A percentile compares a stretch with the other conserved stretches of the same genome.
These are phyloP conservation scores for Pyrenochaeta sp. DNA, from an alignment of 2,329 filamentous ascomycete species.

Conservation along the genomic window DNA sequence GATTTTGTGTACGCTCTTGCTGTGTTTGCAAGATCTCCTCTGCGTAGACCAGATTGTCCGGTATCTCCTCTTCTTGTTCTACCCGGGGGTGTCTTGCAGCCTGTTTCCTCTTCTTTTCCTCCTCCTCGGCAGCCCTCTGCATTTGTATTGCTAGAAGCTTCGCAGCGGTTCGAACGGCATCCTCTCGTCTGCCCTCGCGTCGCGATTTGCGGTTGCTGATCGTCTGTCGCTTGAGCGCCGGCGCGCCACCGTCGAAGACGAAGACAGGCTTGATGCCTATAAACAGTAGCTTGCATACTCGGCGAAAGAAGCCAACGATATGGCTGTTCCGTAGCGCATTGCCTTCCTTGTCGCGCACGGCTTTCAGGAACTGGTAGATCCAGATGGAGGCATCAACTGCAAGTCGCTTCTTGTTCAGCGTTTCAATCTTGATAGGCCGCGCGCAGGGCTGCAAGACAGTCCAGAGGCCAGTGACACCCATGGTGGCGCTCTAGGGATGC, in stretches of 20 bases:
- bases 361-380: conserved; percentile 99
- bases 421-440: conserved; percentile 93
- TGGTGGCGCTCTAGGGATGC: conserved; percentile 50
- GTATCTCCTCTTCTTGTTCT: conserved; percentile 71
- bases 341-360: conserved; percentile 97
- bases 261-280: conserved; percentile 97
- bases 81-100: conserved; percentile 49
- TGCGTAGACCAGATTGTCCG: conserved; percentile 82
- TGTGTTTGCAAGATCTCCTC: conserved; percentile 86
- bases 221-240: conserved; percentile 88
- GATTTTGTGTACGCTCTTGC: conserved; percentile 75
- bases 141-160: conserved; percentile 94
- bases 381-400: conserved; percentile 98
- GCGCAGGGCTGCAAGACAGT: conserved; percentile 94
- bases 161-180: conserved; percentile 90
- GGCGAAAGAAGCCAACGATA: conserved; percentile 95
- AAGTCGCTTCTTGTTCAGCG: conserved; percentile 93
- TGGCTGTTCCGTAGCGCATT: conserved; percentile 96
- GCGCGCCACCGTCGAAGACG: conserved; percentile 96
- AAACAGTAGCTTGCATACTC: conserved; percentile 97
- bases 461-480: conserved; percentile 99
- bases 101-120: conserved; percentile 71
- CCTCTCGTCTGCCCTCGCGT: conserved; percentile 87
- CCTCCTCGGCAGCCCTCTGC: conserved; percentile 87
- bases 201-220: conserved; percentile 80